Percentiles rank a stretch among this genome's conserved stretches.
Conservation (phyloP, 805 yeast genomes). For the Candida dajiaensis region DNA sequence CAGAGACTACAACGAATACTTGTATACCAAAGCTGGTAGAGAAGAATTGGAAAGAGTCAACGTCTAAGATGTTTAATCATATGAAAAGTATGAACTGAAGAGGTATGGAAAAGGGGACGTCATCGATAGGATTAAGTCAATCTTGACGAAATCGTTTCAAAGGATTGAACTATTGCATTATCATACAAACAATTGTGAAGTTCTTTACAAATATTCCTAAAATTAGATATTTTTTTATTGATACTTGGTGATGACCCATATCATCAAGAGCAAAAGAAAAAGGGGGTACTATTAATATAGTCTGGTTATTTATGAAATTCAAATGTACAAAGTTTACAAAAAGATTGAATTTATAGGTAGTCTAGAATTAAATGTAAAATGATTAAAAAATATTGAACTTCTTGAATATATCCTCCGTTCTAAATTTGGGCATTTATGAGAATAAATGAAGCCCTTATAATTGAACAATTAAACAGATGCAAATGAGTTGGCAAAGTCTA, state of each 20-base stretch:
- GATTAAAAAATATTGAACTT: too few relatives aligned
- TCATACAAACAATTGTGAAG: not conserved
- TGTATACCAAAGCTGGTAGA: conserved; percentile 97
- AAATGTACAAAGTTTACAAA: conserved; percentile 8
- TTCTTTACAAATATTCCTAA: not conserved
- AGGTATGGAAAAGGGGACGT: not conserved
- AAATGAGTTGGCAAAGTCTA: not conserved
- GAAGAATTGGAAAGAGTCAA: conserved; percentile 75
- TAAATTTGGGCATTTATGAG: too few relatives aligned
- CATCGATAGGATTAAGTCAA: not conserved
- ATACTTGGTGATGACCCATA: not conserved
- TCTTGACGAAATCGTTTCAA: not conserved
- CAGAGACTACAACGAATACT: conserved; percentile 85
- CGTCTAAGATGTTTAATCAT: conserved; percentile 21
- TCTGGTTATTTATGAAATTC: conserved; percentile 2
- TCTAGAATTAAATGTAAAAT: not conserved
- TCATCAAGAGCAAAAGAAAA: not conserved
- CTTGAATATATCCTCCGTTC: too few relatives aligned
- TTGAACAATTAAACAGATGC: not conserved
- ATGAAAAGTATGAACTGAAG: not conserved
- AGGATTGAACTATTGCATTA: not conserved
- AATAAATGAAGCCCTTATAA: too few relatives aligned
- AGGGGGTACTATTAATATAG: not conserved
- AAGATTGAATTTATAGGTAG: not conserved
- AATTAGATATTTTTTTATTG: not conserved